phyloP scores from a whole-genome alignment of 148 eudicot species.

The Simmondsia chinensis region DNA sequence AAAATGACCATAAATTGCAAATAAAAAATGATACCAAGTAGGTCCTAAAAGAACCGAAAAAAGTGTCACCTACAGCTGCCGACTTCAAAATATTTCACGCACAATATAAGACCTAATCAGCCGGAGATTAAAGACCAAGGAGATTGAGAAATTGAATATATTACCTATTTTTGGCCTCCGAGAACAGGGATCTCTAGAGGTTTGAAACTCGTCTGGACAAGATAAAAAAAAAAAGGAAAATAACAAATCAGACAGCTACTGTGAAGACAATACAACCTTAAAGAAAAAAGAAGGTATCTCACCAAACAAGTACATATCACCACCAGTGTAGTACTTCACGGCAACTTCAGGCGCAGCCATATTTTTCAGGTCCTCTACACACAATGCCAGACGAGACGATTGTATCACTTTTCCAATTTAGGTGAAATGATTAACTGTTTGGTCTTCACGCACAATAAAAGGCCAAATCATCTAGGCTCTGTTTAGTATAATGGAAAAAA shows the following conservation, averaged over 20 bases:
- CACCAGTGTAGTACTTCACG: slow-evolving; percentile 81
- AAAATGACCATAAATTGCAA: too few relatives aligned
- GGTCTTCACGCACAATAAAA: too few relatives aligned
- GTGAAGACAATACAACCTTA: not conserved
- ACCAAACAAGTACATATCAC: slow-evolving; percentile 94
- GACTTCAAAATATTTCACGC: too few relatives aligned
- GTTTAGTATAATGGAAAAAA: too few relatives aligned
- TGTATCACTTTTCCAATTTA: too few relatives aligned
- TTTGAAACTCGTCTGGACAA: slow-evolving; percentile 87
- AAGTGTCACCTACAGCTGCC: too few relatives aligned
- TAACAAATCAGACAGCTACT: not conserved
- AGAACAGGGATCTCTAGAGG: slow-evolving; percentile 70
- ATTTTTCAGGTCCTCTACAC: slow-evolving; percentile 62
- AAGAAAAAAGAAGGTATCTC: slow-evolving; percentile 20
- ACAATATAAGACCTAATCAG: not conserved
- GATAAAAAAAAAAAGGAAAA: not conserved
- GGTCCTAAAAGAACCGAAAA: too few relatives aligned
- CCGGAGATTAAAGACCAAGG: not conserved
- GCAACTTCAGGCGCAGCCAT: slow-evolving; percentile 80
- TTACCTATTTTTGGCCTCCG: slow-evolving; percentile 91
- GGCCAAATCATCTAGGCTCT: too few relatives aligned
- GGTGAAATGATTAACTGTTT: too few relatives aligned
- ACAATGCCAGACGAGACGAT: too few relatives aligned
- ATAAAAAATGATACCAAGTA: too few relatives aligned
- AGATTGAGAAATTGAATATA: not conserved